These are phyloP conservation scores for Cutaneotrichosporon mucoides DNA, from an alignment of 1,284 basidiomycete species.

Conservation along the genomic window DNA sequence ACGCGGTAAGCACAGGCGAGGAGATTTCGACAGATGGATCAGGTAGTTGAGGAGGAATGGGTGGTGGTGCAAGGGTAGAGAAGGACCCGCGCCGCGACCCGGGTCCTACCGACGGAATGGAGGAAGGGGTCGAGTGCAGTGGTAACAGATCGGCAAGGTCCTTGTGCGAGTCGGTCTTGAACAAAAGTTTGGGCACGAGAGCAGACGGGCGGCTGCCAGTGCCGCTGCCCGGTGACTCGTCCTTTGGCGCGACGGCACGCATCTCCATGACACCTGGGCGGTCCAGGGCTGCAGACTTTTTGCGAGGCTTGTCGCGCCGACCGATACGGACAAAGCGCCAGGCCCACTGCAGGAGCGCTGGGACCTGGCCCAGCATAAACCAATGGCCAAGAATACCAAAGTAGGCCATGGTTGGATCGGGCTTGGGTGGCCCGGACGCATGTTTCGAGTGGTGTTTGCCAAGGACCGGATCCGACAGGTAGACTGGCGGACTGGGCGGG, in stretches of 20 bases:
- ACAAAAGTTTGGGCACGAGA: conserved; percentile 19
- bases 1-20: conserved; percentile 67
- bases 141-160: conserved; percentile 37
- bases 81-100: conserved; percentile 37
- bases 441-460: conserved; percentile 9
- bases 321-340: conserved; percentile 25
- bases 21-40: conserved; percentile 18
- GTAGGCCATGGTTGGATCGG: conserved; percentile 34
- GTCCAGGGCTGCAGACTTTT: conserved; percentile 30
- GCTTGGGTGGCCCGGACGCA: conserved; percentile 7
- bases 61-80: conserved; percentile 28
- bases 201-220: background rate
- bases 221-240: conserved; percentile 24
- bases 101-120: conserved; percentile 18
- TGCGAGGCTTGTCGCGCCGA: conserved; percentile 36
- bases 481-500: conserved; percentile 41
- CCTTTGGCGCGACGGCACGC: conserved; percentile 35
- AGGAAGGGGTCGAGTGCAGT: conserved; percentile 30
- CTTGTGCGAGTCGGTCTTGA: conserved; percentile 22
- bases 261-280: conserved; percentile 41
- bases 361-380: conserved; percentile 35
- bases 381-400: conserved; percentile 43
- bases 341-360: conserved; percentile 32
- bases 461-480: conserved; percentile 34
- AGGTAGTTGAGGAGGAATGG: conserved; percentile 3